phyloP scores from a whole-genome alignment of 164 flowering plant genomes.

The Amborella trichopoda region DNA sequence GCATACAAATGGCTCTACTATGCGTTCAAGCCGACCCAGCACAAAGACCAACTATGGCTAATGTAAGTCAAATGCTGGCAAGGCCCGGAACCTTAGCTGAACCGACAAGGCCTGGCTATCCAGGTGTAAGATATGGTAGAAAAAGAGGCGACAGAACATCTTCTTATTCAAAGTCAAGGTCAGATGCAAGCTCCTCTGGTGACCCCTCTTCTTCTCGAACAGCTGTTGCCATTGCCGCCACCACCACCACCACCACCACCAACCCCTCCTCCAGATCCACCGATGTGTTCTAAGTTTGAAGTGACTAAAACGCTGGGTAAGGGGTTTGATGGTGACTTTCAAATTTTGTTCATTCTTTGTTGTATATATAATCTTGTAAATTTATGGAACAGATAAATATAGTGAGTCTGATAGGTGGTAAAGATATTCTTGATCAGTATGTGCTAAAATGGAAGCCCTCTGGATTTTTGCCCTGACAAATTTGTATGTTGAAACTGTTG shows the following conservation, averaged over 20 bases:
- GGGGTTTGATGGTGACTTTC: no score
- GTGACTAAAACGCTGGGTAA: no score
- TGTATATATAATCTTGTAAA: no score
- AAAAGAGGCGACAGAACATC: constrained; percentile 12
- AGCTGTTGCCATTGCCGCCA: constrained; percentile 10
- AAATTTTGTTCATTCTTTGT: no score
- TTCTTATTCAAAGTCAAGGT: constrained; percentile 7
- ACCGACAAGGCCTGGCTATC: constrained; percentile 63
- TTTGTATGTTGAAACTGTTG: no score
- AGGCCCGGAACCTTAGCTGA: constrained; percentile 51
- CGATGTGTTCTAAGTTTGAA: no score
- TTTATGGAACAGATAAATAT: no score
- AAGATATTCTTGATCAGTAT: no score
- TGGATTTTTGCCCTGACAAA: no score
- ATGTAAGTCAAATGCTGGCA: constrained; percentile 51
- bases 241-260: constrained; percentile 11
- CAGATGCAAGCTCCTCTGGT: constrained; percentile 22
- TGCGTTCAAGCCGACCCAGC: constrained; percentile 73
- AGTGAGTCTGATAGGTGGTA: no score
- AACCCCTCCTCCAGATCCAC: not conserved
- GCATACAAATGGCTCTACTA: constrained; percentile 65
- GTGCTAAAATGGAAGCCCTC: no score
- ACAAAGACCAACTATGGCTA: constrained; percentile 58
- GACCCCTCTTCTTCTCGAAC: constrained; percentile 21
- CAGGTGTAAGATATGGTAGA: constrained; percentile 44